Conservation (phyloP, 2,329 filamentous ascomycete genomes). For the Colletotrichum simmondsii region DNA sequence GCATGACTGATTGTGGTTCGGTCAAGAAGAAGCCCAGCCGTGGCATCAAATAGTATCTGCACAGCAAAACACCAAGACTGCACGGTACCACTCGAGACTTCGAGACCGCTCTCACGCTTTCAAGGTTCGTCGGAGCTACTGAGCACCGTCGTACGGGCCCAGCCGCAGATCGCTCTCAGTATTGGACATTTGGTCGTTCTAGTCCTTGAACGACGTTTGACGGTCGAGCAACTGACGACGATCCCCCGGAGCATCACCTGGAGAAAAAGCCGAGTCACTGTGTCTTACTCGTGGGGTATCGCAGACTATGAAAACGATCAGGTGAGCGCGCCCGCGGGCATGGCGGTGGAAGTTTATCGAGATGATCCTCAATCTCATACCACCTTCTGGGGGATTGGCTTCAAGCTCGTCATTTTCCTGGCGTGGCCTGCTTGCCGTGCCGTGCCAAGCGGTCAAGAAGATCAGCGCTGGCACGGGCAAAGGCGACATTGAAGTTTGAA, state of each 20-base stretch:
- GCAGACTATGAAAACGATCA: neutral
- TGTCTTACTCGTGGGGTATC: neutral
- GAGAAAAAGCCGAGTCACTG: neutral
- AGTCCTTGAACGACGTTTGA: too few relatives aligned
- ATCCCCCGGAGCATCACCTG: neutral
- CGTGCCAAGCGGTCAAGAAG: neutral
- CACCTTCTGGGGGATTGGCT: neutral
- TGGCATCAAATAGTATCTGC: neutral
- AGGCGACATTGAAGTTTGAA: neutral
- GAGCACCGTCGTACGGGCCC: neutral
- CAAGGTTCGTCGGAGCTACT: neutral
- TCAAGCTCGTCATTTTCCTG: neutral
- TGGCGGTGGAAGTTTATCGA: neutral
- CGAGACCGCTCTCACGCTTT: neutral
- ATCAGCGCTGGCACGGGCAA: neutral
- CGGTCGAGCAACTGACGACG: neutral
- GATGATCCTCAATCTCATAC: neutral
- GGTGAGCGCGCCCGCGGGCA: neutral
- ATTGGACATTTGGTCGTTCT: neutral
- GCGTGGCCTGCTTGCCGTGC: neutral
- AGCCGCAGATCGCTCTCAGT: neutral
- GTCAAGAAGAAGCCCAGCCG: neutral
- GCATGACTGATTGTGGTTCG: neutral
- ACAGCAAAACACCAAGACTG: neutral
- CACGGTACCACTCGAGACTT: too few relatives aligned